Base-by-base conservation (phyloP, 2,329 filamentous ascomycete genomes). In the Huntiella decipiens region DNA sequence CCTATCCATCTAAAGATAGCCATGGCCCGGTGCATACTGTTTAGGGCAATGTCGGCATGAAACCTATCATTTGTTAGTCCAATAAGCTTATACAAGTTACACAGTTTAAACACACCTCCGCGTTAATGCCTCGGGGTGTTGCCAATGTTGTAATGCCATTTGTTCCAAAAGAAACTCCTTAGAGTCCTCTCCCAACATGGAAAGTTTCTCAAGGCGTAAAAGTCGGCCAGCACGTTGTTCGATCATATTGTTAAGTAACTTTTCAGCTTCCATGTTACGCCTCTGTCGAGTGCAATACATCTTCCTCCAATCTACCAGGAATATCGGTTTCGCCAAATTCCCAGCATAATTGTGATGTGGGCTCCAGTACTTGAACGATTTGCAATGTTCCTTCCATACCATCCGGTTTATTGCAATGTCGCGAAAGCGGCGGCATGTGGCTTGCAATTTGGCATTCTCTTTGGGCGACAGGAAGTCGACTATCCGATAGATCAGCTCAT, bases 401-500 rank as follows among this genome's bases (percentile, higher is more conserved):
- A 66, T 73, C 16, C 73, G 83, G 8, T 80, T 67, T 19, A 61
- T 58, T 51, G 73, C 66, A 34, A 77, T 54, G 47, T 55, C 60
- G 11, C 53, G 45, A 35, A 77, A 58, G 8, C 31, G 40, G 12
- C 16, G 40, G 34, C 40, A 43, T 4, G 40, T 43, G 2, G 16
- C 12, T 34, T 43, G 40, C 12, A 43, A 32, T 7, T 12, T n/a
- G 28, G 19, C 28, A 42, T 66, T 67, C 50, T 78, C 68, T 47
- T 66, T 66, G 53, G 70, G 79, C 56, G 61, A 74, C 57, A 63
- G 58, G 56, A 76, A 76, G 51, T 70, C 67, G 53, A 95, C 69
- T 53, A 96, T 81, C 45, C 78, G 71, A 57, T 84, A 76, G 54
- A 96, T 69, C 51, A 96, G 73, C 65, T 98, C 91, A 60, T 88